Base-by-base conservation (phyloP, 306 rosid species). In the Gynostemma pentaphyllum region DNA sequence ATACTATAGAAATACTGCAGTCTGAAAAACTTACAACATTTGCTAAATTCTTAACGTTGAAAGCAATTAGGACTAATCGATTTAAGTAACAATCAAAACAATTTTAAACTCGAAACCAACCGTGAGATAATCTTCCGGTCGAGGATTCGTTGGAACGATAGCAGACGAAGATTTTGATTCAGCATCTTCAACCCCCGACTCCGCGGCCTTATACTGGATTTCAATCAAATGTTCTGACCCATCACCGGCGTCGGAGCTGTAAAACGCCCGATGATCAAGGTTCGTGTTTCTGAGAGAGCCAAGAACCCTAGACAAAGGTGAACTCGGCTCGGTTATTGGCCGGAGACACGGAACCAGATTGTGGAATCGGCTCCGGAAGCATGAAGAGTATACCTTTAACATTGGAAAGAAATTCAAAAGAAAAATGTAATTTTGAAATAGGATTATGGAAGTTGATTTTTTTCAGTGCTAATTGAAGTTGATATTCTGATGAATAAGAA, bases 71-170 rank as follows among this genome's bases (percentile, higher is more conserved):
- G n/a, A n/a, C n/a, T n/a, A n/a, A n/a, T n/a, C n/a, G n/a, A n/a
- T n/a, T n/a, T n/a, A n/a, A 67, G 39, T 63, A 29, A 46, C 46
- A 64, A 64, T 45, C 13, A 64, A 47, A 65, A n/a, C n/a, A n/a
- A n/a, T n/a, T n/a, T n/a, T n/a, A n/a, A n/a, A 64, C 27, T 32
- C 12, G 65, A 81, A 53, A 80, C 96, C 64, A 76, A 94, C 99
- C 71, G 89, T 86, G 64, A 88, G 81, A 67, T 89, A 94, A 76
- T 88, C 99, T 75, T 94, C 99, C 9, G 95, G 99, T 72, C 83
- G 79, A 16, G 99, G 97, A 74, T 79, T 74, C 2, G 94, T 84
- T 66, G 99, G 53, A 46, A 94, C 84, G 9, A 94, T 94, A 47
- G 99, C 97, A 9, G 92, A 82, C 7, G 90, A 81, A 48, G 83